Conservation (phyloP, 2,329 filamentous ascomycete species). For the Arthroderma sp. region DNA sequence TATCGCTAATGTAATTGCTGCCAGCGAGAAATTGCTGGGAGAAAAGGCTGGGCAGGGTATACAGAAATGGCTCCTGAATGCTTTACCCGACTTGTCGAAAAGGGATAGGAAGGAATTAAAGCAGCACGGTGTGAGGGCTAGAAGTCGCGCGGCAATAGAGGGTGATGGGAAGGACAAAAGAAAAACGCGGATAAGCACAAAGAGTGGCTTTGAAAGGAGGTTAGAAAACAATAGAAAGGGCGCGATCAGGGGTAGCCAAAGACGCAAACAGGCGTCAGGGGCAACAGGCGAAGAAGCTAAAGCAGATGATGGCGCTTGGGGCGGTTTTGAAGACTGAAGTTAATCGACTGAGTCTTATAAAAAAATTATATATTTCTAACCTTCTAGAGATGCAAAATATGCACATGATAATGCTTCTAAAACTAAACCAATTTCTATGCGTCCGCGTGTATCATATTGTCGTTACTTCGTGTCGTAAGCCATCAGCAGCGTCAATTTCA, state of each 20-base stretch:
- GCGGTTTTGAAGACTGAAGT: constrained; percentile 26
- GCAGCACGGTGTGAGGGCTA: constrained; percentile 64
- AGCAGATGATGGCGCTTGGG: constrained; percentile 21
- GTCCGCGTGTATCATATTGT: not conserved
- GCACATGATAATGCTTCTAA: too few relatives aligned
- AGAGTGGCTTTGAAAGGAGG: constrained; percentile 36
- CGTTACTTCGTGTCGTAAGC: not conserved
- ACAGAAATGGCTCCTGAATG: constrained; percentile 77
- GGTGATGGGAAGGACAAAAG: constrained; percentile 29
- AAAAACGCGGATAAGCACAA: constrained; percentile 57
- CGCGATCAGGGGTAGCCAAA: constrained; percentile 30
- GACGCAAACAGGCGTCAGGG: constrained; percentile 15
- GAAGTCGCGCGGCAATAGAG: constrained; percentile 35
- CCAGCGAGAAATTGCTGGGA: constrained; percentile 57
- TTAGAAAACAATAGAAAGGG: constrained; percentile 34
- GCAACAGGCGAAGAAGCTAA: constrained; percentile 4
- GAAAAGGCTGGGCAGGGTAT: constrained; percentile 44
- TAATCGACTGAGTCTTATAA: not conserved
- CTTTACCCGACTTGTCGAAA: constrained; percentile 72
- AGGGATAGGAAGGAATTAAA: constrained; percentile 71
- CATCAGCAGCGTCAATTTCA: not conserved
- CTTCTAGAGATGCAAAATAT: too few relatives aligned
- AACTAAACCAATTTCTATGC: too few relatives aligned
- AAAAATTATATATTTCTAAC: too few relatives aligned
- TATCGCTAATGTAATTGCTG: constrained; percentile 82